These are phyloP conservation scores for Cnidoscolus chayamansa DNA, from an alignment of 441 rosid species.

Conservation along the genomic window DNA sequence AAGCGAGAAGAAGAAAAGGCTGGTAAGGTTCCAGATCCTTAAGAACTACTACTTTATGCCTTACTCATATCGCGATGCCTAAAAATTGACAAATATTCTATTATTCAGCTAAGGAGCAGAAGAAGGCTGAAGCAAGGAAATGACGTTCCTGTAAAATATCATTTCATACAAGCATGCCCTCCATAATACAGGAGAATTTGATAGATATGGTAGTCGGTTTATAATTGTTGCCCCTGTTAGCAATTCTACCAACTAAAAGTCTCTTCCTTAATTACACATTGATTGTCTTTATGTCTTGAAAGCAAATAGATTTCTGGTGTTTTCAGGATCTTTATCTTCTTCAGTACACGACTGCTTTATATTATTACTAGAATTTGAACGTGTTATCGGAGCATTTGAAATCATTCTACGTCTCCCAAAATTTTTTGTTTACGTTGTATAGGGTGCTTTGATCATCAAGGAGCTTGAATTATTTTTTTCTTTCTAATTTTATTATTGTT, in stretches of 20 bases:
- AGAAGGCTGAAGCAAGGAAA: conserved; percentile 75
- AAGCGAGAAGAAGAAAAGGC: conserved; percentile 95
- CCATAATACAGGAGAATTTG: neutral
- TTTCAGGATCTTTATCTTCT: conserved; percentile 4
- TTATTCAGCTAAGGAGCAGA: conserved; percentile 69
- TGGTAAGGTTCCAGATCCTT: conserved; percentile 38
- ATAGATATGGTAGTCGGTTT: conserved; percentile 18
- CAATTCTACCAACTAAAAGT: neutral
- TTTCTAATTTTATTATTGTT: no score
- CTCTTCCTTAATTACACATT: conserved; percentile 6
- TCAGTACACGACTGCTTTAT: conserved; percentile 1
- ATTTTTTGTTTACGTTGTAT: no score
- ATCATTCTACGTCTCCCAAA: no score
- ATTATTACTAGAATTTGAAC: neutral
- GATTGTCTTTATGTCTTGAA: conserved; percentile 13
- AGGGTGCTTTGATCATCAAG: no score
- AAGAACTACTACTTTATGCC: neutral
- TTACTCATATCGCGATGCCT: neutral
- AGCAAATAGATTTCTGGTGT: conserved; percentile 17
- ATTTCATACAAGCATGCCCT: conserved; percentile 1
- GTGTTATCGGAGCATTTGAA: no score
- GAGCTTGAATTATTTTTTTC: no score
- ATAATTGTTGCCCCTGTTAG: neutral
- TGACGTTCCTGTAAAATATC: conserved; percentile 29
- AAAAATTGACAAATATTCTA: conserved; percentile 14